These are phyloP conservation scores for Fusarium sp. DNA, from an alignment of 2,329 filamentous ascomycete genomes.

Conservation along the genomic window DNA sequence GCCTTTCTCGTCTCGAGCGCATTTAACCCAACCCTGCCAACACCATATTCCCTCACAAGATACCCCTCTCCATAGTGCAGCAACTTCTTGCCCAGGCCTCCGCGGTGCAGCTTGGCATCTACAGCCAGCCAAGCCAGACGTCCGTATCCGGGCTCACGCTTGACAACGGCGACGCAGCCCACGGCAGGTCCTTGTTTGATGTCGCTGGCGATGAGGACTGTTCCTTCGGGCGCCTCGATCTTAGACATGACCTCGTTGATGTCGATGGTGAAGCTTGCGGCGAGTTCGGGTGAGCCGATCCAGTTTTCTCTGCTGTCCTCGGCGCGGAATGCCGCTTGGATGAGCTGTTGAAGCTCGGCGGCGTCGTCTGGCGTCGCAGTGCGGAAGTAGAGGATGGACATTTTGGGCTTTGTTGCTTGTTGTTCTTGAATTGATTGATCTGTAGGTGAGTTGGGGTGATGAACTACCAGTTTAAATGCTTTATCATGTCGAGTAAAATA, in stretches of 20 bases:
- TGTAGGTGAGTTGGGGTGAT: neutral
- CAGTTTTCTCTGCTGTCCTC: conserved; percentile 50
- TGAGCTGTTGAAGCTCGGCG: conserved; percentile 49
- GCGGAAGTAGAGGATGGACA: conserved; percentile 50
- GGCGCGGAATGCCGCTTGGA: conserved; percentile 55
- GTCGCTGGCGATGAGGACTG: conserved; percentile 47
- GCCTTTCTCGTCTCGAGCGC: conserved; percentile 49
- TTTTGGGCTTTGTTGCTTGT: neutral
- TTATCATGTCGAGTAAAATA: neutral
- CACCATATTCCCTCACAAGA: conserved; percentile 45
- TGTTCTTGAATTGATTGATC: neutral
- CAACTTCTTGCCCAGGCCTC: conserved; percentile 50
- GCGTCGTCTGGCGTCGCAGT: conserved; percentile 53
- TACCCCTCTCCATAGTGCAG: conserved; percentile 49
- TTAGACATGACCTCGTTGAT: conserved; percentile 73
- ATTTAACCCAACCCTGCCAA: conserved; percentile 47
- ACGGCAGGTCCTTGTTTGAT: conserved; percentile 32
- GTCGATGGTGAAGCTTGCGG: conserved; percentile 75
- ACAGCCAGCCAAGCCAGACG: conserved; percentile 53
- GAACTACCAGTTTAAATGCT: conserved; percentile 21
- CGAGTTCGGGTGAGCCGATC: conserved; percentile 61
- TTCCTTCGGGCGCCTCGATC: conserved; percentile 46
- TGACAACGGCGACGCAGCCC: conserved; percentile 46
- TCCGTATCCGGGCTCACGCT: conserved; percentile 40
- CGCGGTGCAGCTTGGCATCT: conserved; percentile 44